These are phyloP conservation scores for Cyberlindnera maclurae DNA, from an alignment of 805 yeast species.

Conservation along the genomic window DNA sequence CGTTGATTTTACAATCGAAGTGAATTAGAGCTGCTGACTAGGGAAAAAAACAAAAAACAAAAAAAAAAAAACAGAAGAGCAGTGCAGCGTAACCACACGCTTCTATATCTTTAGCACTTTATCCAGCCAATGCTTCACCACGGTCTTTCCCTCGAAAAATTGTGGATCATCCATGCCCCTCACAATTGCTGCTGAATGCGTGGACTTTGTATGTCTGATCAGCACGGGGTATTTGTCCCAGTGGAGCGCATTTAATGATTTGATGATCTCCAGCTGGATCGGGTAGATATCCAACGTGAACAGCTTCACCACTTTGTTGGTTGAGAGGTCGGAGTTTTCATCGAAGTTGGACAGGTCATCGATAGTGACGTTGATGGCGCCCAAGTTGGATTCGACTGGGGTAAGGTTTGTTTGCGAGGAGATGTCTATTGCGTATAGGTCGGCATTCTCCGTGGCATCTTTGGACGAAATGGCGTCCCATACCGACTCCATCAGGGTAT, in stretches of 20 bases:
- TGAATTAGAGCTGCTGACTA: neutral
- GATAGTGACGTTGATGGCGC: constrained; percentile 22
- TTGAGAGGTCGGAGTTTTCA: constrained; percentile 13
- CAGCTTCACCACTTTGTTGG: constrained; percentile 15
- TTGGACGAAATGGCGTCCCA: constrained; percentile 48
- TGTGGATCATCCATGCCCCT: constrained; percentile 45
- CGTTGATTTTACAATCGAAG: neutral
- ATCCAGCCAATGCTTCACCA: constrained; percentile 57
- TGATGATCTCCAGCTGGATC: constrained; percentile 45
- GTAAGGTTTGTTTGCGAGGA: neutral
- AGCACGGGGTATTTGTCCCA: constrained; percentile 73
- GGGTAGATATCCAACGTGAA: constrained; percentile 31
- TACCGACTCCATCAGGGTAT: constrained; percentile 55
- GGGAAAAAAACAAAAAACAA: too few relatives aligned
- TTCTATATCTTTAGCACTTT: constrained; percentile 27
- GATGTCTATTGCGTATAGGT: constrained; percentile 16
- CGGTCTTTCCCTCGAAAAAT: constrained; percentile 64
- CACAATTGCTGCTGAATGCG: constrained; percentile 81
- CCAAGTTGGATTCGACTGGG: neutral
- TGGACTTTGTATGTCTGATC: constrained; percentile 54
- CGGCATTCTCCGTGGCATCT: constrained; percentile 16
- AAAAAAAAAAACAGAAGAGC: too few relatives aligned
- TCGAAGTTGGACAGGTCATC: constrained; percentile 24
- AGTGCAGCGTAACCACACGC: neutral
- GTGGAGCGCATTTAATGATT: constrained; percentile 45